phyloP scores from a whole-genome alignment of 1,139 yeast species.

The Yamadazyma triangularis region DNA sequence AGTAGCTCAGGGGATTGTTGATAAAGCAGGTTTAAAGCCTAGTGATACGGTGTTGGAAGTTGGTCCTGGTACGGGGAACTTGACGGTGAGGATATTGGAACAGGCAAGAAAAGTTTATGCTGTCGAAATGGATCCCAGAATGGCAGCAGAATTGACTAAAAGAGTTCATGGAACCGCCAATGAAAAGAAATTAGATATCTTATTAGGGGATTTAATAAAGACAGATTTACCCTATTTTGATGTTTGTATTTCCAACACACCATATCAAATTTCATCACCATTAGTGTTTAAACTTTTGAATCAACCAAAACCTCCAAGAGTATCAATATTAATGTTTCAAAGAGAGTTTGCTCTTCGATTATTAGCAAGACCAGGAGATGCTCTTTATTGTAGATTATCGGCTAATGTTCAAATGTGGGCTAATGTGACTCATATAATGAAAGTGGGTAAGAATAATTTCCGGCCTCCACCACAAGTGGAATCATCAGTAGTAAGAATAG shows the following conservation, averaged over 20 bases:
- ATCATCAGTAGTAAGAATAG: slow-evolving; percentile 91
- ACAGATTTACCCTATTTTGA: slow-evolving; percentile 94
- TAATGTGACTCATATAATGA: slow-evolving; percentile 95
- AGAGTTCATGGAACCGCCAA: slow-evolving; percentile 96
- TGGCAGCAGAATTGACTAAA: slow-evolving; percentile 98
- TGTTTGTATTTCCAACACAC: slow-evolving; percentile 94
- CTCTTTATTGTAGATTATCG: slow-evolving; percentile 84
- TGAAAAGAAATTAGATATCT: slow-evolving; percentile 84
- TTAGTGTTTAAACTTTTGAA: slow-evolving; percentile 86
- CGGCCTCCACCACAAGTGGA: slow-evolving; percentile 99
- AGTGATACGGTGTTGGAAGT: slow-evolving; percentile 92
- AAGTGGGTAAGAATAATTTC: slow-evolving; percentile 93
- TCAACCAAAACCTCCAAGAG: slow-evolving; percentile 92
- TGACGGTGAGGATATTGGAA: slow-evolving; percentile 88
- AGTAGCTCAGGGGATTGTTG: slow-evolving; percentile 97
- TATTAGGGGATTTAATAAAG: slow-evolving; percentile 94
- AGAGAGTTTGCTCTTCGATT: slow-evolving; percentile 92
- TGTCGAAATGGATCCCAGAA: slow-evolving; percentile 97
- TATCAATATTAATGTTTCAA: slow-evolving; percentile 95
- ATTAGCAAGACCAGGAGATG: slow-evolving; percentile 93
- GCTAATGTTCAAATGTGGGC: slow-evolving; percentile 99
- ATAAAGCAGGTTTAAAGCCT: slow-evolving; percentile 89
- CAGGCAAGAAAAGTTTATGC: slow-evolving; percentile 91
- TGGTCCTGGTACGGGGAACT: slow-evolving; percentile 99
- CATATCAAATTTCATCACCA: slow-evolving; percentile 96